Conservation (phyloP, 2,329 filamentous ascomycete genomes). For the Fusarium sp. region DNA sequence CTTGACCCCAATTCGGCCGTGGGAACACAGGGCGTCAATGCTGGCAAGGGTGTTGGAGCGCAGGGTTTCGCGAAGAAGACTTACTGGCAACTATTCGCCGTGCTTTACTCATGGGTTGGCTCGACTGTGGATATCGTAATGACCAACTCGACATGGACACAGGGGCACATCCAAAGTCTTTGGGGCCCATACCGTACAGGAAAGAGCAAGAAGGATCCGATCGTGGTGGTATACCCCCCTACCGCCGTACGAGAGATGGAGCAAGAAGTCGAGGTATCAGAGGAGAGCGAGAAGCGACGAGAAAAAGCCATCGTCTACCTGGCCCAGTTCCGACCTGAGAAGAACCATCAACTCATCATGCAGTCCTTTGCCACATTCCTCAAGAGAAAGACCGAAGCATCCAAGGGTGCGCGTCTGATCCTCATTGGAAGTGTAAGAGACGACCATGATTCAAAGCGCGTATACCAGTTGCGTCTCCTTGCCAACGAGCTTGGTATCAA, state of each 20-base stretch:
- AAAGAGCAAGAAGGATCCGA: constrained; percentile 59
- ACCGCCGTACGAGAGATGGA: constrained; percentile 88
- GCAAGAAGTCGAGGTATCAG: constrained; percentile 73
- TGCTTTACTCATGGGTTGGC: constrained; percentile 82
- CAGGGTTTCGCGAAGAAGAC: constrained; percentile 74
- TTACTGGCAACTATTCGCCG: constrained; percentile 89
- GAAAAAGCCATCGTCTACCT: constrained; percentile 85
- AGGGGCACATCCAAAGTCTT: constrained; percentile 77
- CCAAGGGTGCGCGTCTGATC: constrained; percentile 70
- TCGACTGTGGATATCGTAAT: constrained; percentile 89
- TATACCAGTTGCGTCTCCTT: constrained; percentile 86
- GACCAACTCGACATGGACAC: constrained; percentile 97
- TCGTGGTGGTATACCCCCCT: constrained; percentile 86
- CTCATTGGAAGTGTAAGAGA: constrained; percentile 94
- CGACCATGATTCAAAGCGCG: constrained; percentile 77
- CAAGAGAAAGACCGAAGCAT: constrained; percentile 59
- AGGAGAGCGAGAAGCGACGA: constrained; percentile 71
- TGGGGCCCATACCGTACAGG: constrained; percentile 70
- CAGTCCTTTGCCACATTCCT: constrained; percentile 83
- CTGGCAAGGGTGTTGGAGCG: constrained; percentile 76
- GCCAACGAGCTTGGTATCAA: constrained; percentile 87
- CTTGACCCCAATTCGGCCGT: constrained; percentile 68
- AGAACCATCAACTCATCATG: constrained; percentile 90
- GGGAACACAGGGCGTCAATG: constrained; percentile 77
- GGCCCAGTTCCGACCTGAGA: constrained; percentile 96